Conservation (phyloP, 192 early-diverging fungal species). For the Obelidium mucronatum region DNA sequence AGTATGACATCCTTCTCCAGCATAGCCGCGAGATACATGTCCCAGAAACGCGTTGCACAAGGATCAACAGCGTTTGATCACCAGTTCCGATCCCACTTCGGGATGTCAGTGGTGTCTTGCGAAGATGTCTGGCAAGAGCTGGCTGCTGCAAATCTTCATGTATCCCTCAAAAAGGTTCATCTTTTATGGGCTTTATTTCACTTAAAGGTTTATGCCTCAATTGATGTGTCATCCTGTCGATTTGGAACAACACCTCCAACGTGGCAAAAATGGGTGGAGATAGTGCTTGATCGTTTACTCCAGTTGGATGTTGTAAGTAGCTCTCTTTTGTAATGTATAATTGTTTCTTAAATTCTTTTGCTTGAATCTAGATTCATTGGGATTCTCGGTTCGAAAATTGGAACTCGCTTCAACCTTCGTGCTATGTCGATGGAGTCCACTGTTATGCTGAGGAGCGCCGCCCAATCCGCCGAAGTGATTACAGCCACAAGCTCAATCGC, state of each 20-base stretch:
- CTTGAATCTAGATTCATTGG: constrained; percentile 1
- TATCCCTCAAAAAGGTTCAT: background rate
- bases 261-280: background rate
- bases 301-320: background rate
- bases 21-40: background rate
- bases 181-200: background rate
- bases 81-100: background rate
- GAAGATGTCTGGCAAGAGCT: constrained; percentile 7
- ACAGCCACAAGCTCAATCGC: background rate
- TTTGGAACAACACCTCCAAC: background rate
- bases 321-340: background rate
- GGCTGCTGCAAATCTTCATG: background rate
- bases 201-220: constrained; percentile 3
- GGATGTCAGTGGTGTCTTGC: background rate
- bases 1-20: background rate
- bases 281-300: background rate
- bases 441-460: background rate
- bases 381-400: background rate
- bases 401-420: background rate
- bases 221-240: background rate
- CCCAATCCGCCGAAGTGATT: background rate
- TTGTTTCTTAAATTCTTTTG: constrained; percentile 2
- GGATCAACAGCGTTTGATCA: background rate
- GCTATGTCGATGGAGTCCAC: constrained; percentile 11
- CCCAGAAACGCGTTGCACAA: background rate